phyloP scores from a whole-genome alignment of 1,139 yeast species.

The Chernovozyma aurita region DNA sequence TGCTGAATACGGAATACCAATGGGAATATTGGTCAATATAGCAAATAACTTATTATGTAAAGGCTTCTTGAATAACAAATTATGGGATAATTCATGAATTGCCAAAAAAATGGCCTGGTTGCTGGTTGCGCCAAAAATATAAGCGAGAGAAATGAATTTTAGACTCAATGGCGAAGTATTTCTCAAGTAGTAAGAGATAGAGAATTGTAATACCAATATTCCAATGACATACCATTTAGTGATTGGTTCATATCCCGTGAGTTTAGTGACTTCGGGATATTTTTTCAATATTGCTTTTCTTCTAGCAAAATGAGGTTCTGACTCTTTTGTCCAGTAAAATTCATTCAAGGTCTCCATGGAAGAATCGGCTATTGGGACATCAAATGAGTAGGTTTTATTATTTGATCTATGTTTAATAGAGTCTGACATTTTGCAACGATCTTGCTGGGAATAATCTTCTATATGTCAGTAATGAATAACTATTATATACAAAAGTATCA shows the following conservation, averaged over 20 bases:
- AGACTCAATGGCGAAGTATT: constrained; percentile 49
- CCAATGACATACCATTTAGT: constrained; percentile 71
- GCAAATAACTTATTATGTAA: constrained; percentile 73
- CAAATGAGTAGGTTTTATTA: constrained; percentile 31
- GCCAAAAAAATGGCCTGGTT: constrained; percentile 82
- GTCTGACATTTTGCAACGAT: constrained; percentile 9
- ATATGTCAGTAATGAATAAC: too few relatives aligned
- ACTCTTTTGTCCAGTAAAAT: constrained; percentile 79
- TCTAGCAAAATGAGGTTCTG: constrained; percentile 76
- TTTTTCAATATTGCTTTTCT: constrained; percentile 68
- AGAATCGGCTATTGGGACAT: constrained; percentile 42
- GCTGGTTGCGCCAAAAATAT: constrained; percentile 79
- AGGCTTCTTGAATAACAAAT: constrained; percentile 78
- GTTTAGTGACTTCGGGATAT: constrained; percentile 74
- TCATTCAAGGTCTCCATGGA: constrained; percentile 45
- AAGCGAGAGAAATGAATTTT: constrained; percentile 61
- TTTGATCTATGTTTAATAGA: constrained; percentile 33
- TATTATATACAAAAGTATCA: too few relatives aligned
- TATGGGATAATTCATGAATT: constrained; percentile 84
- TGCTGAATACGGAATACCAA: constrained; percentile 87
- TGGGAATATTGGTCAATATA: constrained; percentile 75
- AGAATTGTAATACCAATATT: constrained; percentile 63
- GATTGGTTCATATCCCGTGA: constrained; percentile 81
- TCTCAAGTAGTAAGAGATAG: constrained; percentile 57
- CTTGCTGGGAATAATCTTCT: too few relatives aligned